phyloP scores from a whole-genome alignment of 1,284 basidiomycete genomes.

The Puccinia polysora region DNA sequence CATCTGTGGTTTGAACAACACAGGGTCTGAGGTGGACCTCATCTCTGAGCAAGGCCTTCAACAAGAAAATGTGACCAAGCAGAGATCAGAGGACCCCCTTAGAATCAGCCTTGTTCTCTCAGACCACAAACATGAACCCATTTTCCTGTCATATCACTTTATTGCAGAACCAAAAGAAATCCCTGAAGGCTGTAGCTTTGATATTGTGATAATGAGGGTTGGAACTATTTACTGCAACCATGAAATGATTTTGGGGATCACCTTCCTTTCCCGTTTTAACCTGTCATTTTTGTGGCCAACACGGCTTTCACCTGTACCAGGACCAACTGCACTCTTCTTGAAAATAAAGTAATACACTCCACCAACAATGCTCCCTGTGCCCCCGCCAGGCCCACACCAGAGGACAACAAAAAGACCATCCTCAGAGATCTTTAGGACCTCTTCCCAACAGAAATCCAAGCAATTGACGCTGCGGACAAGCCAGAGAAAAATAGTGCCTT shows the following conservation, averaged over 20 bases:
- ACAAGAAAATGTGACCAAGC: no score
- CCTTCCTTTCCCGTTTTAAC: not conserved
- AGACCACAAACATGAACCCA: not conserved
- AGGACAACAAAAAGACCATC: not conserved
- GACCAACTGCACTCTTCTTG: not conserved
- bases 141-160: not conserved
- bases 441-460: constrained; percentile 4
- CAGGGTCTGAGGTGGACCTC: not conserved
- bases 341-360: not conserved
- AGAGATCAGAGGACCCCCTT: not conserved
- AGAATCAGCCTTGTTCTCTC: not conserved
- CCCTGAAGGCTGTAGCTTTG: not conserved
- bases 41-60: not conserved
- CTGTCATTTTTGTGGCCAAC: not conserved
- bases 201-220: not conserved
- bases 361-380: not conserved
- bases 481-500: constrained; percentile 10
- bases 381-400: no score
- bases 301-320: not conserved
- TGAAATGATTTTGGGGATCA: constrained; percentile 5
- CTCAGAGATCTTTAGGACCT: constrained; percentile 1
- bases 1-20: constrained; percentile 6
- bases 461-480: not conserved
- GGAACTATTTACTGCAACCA: not conserved
- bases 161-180: not conserved